Percentiles rank a stretch among this genome's conserved stretches.
These are phyloP conservation scores for Colletotrichum chlorophyti DNA, from an alignment of 2,329 filamentous ascomycete genomes.

Conservation along the genomic window DNA sequence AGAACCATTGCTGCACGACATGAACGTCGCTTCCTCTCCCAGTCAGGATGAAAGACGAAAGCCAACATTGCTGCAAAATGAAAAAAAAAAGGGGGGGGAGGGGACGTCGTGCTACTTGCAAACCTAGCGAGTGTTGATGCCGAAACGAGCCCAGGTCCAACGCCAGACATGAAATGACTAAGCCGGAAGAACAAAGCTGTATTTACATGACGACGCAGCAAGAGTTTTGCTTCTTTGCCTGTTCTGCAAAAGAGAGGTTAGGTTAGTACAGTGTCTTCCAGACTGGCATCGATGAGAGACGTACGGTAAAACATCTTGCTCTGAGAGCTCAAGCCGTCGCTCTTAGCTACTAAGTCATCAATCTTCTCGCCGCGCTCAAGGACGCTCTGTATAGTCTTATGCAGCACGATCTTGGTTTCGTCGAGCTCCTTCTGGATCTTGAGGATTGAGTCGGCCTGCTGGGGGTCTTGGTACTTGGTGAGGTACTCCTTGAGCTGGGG, in stretches of 20 bases:
- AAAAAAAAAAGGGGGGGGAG: neutral
- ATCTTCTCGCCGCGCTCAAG: constrained; percentile 96
- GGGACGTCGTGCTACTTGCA: constrained; percentile 3
- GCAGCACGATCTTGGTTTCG: constrained; percentile 95
- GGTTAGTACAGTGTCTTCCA: no score
- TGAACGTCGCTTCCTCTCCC: constrained; percentile 3
- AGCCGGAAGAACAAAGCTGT: neutral
- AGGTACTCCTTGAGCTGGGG: constrained; percentile 82
- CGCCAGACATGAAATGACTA: constrained; percentile 33
- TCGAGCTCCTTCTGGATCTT: constrained; percentile 97
- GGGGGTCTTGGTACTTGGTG: constrained; percentile 80
- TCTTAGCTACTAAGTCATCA: constrained; percentile 91
- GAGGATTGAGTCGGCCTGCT: constrained; percentile 88
- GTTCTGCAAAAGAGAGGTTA: constrained; percentile 45
- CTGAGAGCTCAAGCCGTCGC: constrained; percentile 85
- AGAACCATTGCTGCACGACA: constrained; percentile 2
- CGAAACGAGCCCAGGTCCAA: constrained; percentile 32
- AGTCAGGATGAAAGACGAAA: neutral
- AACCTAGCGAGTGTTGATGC: constrained; percentile 23
- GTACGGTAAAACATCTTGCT: constrained; percentile 98
- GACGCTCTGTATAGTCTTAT: constrained; percentile 93
- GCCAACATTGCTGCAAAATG: neutral
- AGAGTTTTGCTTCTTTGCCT: constrained; percentile 83
- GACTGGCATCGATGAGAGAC: no score
- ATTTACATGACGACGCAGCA: constrained; percentile 75